Evolutionary conservation across 306 rosid species (phyloP).

Genomic region (Vachellia collinsii): DNA sequence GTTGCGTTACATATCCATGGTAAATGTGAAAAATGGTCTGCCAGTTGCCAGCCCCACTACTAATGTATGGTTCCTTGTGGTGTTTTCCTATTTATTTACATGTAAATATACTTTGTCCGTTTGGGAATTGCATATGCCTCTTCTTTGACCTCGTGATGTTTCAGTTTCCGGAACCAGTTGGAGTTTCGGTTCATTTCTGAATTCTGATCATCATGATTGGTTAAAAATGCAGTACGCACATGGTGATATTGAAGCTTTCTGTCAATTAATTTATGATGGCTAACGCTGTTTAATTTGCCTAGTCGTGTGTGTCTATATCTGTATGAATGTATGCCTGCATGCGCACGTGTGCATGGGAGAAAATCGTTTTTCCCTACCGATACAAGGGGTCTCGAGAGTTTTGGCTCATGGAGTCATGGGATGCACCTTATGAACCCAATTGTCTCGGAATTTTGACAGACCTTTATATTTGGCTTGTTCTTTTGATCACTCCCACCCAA

Average conservation of each 20-base stretch:
- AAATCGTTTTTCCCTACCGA: background rate
- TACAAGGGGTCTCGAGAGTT: background rate
- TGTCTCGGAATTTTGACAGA: background rate
- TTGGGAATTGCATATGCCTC: slow-evolving; percentile 2
- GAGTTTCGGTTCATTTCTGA: background rate
- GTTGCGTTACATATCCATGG: background rate
- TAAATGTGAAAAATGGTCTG: slow-evolving; percentile 2
- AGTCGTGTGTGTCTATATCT: too few species aligned
- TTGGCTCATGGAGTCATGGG: background rate
- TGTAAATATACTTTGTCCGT: background rate
- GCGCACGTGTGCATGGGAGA: background rate
- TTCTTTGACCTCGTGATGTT: background rate
- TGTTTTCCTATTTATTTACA: background rate
- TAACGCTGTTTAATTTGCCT: too few species aligned
- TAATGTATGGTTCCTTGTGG: background rate
- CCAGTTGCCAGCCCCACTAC: slow-evolving; percentile 7
- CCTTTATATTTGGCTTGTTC: background rate
- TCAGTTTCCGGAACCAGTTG: background rate
- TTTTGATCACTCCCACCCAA: background rate
- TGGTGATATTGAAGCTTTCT: background rate
- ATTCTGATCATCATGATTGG: background rate
- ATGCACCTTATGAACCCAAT: background rate
- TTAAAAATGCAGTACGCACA: background rate
- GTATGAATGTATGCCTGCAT: too few species aligned
- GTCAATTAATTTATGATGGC: background rate